Percentiles rank a stretch among this genome's conserved stretches.
Conservation (phyloP, 2,329 filamentous ascomycete genomes). For the Penicillium decumbens region DNA sequence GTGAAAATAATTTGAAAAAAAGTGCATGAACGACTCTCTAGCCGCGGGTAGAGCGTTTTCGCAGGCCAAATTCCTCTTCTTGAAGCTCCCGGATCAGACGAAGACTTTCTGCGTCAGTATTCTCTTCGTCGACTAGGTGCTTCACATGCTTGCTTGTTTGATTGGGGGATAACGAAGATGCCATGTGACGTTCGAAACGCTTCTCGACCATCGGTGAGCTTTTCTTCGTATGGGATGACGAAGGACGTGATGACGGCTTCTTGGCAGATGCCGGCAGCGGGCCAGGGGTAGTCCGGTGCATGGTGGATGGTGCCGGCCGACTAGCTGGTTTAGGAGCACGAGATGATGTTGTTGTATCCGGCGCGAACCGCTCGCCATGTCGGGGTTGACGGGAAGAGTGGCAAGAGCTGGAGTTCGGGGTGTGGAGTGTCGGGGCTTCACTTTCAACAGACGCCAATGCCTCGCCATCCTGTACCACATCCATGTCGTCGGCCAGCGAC, state of each 20-base stretch:
- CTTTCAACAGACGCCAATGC: constrained; percentile 28
- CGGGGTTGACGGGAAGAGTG: constrained; percentile 45
- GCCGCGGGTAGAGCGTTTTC: constrained; percentile 28
- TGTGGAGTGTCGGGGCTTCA: constrained; percentile 29
- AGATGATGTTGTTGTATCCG: constrained; percentile 28
- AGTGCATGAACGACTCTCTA: constrained; percentile 3
- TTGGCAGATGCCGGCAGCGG: constrained; percentile 24
- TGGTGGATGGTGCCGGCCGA: constrained; percentile 18
- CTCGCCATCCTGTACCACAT: constrained; percentile 31
- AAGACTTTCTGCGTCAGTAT: constrained; percentile 42
- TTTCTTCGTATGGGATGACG: constrained; percentile 39
- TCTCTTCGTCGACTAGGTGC: constrained; percentile 28
- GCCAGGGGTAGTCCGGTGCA: constrained; percentile 28
- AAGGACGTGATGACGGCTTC: constrained; percentile 35
- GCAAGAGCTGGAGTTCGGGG: constrained; percentile 41
- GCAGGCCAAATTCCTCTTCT: constrained; percentile 44
- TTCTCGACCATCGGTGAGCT: constrained; percentile 38
- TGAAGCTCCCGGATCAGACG: constrained; percentile 44
- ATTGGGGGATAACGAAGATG: constrained; percentile 26
- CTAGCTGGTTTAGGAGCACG: constrained; percentile 25
- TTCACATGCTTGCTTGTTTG: constrained; percentile 29
- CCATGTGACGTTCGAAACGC: constrained; percentile 28
- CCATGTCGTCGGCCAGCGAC: constrained; percentile 42
- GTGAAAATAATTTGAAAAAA: constrained; percentile 14
- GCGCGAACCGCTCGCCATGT: constrained; percentile 38